Evolutionary conservation across 1,139 yeast genomes (phyloP), one percentile per base, ranked within the genome.

Genomic region (Taphrina flavorubra): DNA sequence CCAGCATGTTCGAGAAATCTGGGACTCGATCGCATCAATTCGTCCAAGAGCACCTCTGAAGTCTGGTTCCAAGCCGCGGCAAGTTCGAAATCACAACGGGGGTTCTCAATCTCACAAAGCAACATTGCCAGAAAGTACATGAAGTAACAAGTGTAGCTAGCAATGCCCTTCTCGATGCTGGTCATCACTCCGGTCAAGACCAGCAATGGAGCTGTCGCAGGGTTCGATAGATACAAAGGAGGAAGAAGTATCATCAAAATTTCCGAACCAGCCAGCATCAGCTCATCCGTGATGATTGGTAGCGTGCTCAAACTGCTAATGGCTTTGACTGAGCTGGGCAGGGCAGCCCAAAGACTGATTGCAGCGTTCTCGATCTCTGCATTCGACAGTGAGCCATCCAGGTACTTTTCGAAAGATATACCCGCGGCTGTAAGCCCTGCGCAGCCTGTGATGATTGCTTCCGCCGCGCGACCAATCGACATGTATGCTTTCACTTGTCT

Each of bases 131-230:
- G 46, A 18, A 55, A 57, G 3, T 47, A 53, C 56, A 57, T 53
- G 61, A 63, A 63, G 31, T 57, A 46, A 31, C 59, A 63, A 14
- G 42, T 42, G 55, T 44, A 63, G 42, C 47, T 42, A n/a, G 59
- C 61, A n/a, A 34, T 18, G 13, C 46, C 61, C 46, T 44, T 42
- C 46, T 36, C 34, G 46, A 63, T 34, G 31, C 36, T 53, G 53
- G 46, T 42, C 37, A 20, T 40, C 20, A 63, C 42, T 8, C 55
- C 67, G 7, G 61, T 55, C 20, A 63, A 44, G 5, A 39, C 51
- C 16, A 63, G 20, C 18, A 63, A 37, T 5, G 36, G 31, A n/a
- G 47, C 56, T 11, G 36, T n/a, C 5, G 46, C 44, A 16, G 67
- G 67, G 8, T 49, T 46, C 8, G 46, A 18, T 16, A 63, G 25